Base-by-base conservation (phyloP, 345 rosid species). In the Citropsis articulata region DNA sequence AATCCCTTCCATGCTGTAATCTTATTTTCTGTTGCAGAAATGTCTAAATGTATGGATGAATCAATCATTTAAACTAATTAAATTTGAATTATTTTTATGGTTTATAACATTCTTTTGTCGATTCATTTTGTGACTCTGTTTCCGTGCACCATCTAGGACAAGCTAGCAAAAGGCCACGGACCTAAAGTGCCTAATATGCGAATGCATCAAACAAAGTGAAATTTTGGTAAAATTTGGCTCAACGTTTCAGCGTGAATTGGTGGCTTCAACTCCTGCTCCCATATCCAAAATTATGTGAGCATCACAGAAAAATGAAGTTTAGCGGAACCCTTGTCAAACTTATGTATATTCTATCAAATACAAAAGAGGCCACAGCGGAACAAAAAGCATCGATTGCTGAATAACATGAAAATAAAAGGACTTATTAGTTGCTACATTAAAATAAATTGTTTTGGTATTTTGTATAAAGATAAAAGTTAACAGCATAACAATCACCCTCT, bases 1-100 rank as follows among this genome's bases (percentile, higher is more conserved):
- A 76, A 78, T 80, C 76, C 86, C 72, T 7, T 91, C 93, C 33
- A 62, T 84, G 90, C 90, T 92, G 69, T 86, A 81, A 77, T 45
- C 36, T 66, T 18, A 9, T 42, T 21, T 75, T 61, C 40, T 14
- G 16, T 14, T 16, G 55, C 14, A 19, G 30, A 35, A 53, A 33
- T 35, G 18, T 61, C 36, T 38, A 7, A 13, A 21, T 16, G 3
- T 14, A 56, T 55, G 25, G 18, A 31, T 9, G 48, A 38, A 33
- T 28, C 50, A 35, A 59, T 7, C 50, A 61, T 14, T 27, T 70
- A 22, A 70, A 53, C 12, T 30, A 70, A 70, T 28, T 16, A 70
- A 70, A 18, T 25, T 42, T 13, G 59, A 7, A 69, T 14, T 5
- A 6, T 53, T 53, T 50, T 53, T 18, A 53, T 53, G 6, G 57